Evolutionary conservation across 2,329 filamentous ascomycete genomes (phyloP), one percentile per base, ranked within the genome.

Genomic region (Hymenoscyphus infarciens): DNA sequence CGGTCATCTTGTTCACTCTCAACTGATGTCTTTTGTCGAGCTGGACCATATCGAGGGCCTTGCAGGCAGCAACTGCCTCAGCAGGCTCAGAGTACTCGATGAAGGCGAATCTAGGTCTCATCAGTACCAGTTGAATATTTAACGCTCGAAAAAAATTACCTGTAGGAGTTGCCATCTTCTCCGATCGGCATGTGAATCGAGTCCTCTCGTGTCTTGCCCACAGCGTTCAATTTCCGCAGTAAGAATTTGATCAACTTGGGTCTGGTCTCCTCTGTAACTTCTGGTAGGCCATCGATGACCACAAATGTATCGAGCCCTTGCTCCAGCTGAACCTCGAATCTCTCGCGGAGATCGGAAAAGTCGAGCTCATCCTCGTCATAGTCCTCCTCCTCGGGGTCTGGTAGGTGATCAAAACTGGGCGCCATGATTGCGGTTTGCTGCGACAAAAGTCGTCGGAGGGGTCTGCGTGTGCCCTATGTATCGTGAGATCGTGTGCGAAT

Each of bases 21-120:
- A 99, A 86, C 59, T 86, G 97, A 83, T 99, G 93, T 81, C 89
- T 97, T 85, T 96, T 98, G 81, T 99, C 95, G 73, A 99, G 89
- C 54, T 94, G 86, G 5, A 90, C 87, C 72, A 87, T 86, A 77
- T 99, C 88, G 64, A 99, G 88, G 73, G 90, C 87, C 77, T 96
- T 93, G 71, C 93, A 91, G 62, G 94, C 95, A 60, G 91, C 91
- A 62, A 91, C 83, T 31, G 95, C 95, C 81, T 98, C 93, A 74
- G 89, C 91, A 62, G 95, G 83, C 13, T 92, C 92, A 67, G 92
- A 89, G 79, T 94, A 99, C 77, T 99, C 95, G 72, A 99, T 92
- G 75, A 99, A 99, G 63, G 95, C 95, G 75, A 96, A 99, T 68
- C 92, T 96, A 70, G 42, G 11, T 39, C 8, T 22, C 35, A 60